A percentile compares a stretch with the other conserved stretches of the same genome.
These are phyloP conservation scores for Xerocomus nothofagi DNA, from an alignment of 1,284 basidiomycete genomes.

Conservation along the genomic window DNA sequence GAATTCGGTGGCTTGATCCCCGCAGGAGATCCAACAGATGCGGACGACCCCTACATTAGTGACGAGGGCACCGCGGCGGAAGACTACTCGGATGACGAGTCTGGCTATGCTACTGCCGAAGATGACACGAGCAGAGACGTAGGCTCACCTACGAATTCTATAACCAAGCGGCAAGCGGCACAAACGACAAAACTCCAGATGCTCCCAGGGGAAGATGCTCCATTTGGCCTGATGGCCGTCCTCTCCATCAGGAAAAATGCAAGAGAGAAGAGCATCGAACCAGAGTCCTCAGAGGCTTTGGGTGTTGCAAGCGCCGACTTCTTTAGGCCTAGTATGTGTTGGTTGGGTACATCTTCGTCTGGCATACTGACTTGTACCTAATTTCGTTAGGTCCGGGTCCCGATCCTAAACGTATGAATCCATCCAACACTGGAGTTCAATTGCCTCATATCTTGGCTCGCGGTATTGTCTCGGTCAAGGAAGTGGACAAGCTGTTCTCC, in stretches of 20 bases:
- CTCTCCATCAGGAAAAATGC: constrained; percentile 51
- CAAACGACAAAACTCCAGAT: constrained; percentile 45
- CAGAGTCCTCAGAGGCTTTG: constrained; percentile 44
- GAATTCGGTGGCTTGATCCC: constrained; percentile 64
- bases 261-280: constrained; percentile 45
- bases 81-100: constrained; percentile 36
- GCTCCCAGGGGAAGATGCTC: constrained; percentile 59
- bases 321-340: constrained; percentile 59
- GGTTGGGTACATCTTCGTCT: not conserved
- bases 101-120: constrained; percentile 39
- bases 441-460: constrained; percentile 70
- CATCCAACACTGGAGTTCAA: constrained; percentile 42
- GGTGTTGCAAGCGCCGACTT: constrained; percentile 67
- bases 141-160: constrained; percentile 28
- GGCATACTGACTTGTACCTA: not conserved
- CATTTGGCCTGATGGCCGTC: constrained; percentile 69
- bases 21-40: constrained; percentile 44
- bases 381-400: constrained; percentile 44
- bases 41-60: constrained; percentile 36
- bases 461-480: constrained; percentile 65
- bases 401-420: constrained; percentile 37
- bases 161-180: constrained; percentile 30
- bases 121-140: constrained; percentile 23
- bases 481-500: constrained; percentile 76
- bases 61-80: constrained; percentile 21